Base-by-base conservation (phyloP, 768 basidiomycete species). In the Boletus huronensis region DNA sequence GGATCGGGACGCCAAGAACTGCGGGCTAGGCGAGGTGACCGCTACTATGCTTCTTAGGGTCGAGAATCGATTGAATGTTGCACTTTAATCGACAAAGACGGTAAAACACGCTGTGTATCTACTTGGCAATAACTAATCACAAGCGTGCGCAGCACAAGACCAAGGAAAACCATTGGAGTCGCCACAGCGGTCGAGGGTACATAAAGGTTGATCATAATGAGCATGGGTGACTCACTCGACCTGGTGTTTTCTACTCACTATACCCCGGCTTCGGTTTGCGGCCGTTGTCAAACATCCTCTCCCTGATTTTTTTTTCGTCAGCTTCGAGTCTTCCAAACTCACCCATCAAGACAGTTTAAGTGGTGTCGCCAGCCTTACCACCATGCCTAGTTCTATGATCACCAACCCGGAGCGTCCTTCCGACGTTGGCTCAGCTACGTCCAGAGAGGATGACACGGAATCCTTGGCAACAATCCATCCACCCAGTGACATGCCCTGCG, bases 1-100 rank as follows among this genome's bases (percentile, higher is more conserved):
- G 55, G 53, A 61, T 64, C 53, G 39, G 40, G 36, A 31, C 7
- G 64, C 64, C 64, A 64, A 64, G 64, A 55, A 45, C 11, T 45
- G 46, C 48, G 40, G 13, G 40, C 25, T 29, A n/a, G 23, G 25
- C 44, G 57, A 48, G 46, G 53, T 34, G 41, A 45, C 31, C 16
- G 8, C n/a, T n/a, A n/a, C 36, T 26, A 9, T 39, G 39, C 38
- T 39, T 54, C 49, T n/a, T 11, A 36, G 17, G 14, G 26, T 36
- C 51, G 36, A 48, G 49, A 50, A 50, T 41, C 39, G 40, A 39
- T 41, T 25, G 17, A 48, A 50, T 29, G 26, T 26, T 23, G 35
- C 45, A 45, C 21, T 19, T 11, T 34, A n/a, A 23, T 63, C 32
- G 52, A 55, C 64, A 46, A 60, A 66, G 48, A 32, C 36, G 48